Percentiles rank a stretch among this genome's conserved stretches.
These are phyloP conservation scores for Saksenaea oblongispora DNA, from an alignment of 371 early-diverging fungal species.

Conservation along the genomic window DNA sequence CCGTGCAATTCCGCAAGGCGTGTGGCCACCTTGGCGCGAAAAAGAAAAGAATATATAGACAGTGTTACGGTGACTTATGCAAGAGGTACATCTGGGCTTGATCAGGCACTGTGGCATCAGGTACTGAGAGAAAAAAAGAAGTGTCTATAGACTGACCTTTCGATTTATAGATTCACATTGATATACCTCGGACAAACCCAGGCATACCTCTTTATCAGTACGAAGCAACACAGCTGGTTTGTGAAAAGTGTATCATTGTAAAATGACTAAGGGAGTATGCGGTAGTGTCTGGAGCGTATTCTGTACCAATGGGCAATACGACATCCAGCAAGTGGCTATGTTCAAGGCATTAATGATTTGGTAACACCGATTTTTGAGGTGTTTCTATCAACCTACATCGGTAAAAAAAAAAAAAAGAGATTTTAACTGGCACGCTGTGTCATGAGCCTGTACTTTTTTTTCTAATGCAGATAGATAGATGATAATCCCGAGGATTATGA, in stretches of 20 bases:
- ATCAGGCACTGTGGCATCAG: constrained; percentile 90
- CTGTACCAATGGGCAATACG: constrained; percentile 97
- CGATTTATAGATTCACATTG: constrained; percentile 78
- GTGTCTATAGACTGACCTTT: background rate
- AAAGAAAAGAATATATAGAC: constrained; percentile 90
- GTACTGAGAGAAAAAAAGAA: constrained; percentile 28
- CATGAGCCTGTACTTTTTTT: background rate
- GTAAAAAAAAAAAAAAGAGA: too few relatives aligned
- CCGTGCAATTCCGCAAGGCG: constrained; percentile 86
- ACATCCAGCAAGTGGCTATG: constrained; percentile 98
- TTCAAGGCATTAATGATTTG: constrained; percentile 99
- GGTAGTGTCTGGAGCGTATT: constrained; percentile 84
- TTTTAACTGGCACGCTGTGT: background rate
- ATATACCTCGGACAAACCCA: constrained; percentile 92
- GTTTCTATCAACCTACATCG: constrained; percentile 76
- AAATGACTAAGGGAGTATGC: background rate
- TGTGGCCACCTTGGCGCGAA: constrained; percentile 77
- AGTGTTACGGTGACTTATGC: constrained; percentile 79
- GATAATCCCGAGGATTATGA: constrained; percentile 74
- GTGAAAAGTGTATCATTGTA: background rate
- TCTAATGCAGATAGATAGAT: constrained; percentile 25
- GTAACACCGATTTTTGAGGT: constrained; percentile 95
- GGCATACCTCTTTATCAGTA: constrained; percentile 82
- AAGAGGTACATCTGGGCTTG: constrained; percentile 77
- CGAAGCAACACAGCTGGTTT: constrained; percentile 78